Conservation (phyloP, 2,329 filamentous ascomycete genomes). For the Fusarium sp. region DNA sequence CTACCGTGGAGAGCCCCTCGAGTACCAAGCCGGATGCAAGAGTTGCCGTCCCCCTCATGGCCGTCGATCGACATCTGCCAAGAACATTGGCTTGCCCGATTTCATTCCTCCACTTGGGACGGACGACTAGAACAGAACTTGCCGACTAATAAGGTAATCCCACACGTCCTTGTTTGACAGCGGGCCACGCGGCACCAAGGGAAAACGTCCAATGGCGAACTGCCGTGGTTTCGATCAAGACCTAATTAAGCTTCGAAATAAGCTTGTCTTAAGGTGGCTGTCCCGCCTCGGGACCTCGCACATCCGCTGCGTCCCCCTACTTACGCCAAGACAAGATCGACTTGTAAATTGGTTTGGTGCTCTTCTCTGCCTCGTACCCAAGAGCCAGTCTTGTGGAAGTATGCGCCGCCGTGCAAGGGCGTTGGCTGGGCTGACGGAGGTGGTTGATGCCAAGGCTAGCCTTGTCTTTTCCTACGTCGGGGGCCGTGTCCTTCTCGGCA, state of each 20-base stretch:
- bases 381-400: background rate
- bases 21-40: constrained; percentile 41
- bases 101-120: constrained; percentile 14
- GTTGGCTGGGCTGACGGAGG: constrained; percentile 24
- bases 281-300: constrained; percentile 18
- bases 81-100: constrained; percentile 12
- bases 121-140: background rate
- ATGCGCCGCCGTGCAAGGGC: constrained; percentile 2
- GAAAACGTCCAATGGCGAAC: background rate
- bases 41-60: constrained; percentile 28
- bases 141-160: background rate
- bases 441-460: constrained; percentile 10
- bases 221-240: background rate
- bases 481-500: background rate
- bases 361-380: background rate
- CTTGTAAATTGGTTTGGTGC: background rate
- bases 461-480: background rate
- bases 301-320: constrained; percentile 25
- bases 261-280: constrained; percentile 41
- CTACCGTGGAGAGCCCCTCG: background rate
- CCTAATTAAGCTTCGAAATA: constrained; percentile 43
- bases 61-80: constrained; percentile 37
- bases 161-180: background rate
- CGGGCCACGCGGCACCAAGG: background rate
- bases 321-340: constrained; percentile 5